A percentile compares a stretch with the other conserved stretches of the same genome.
Conservation (phyloP, 495 filamentous ascomycete genomes). For the Penicillium maclennaniae region DNA sequence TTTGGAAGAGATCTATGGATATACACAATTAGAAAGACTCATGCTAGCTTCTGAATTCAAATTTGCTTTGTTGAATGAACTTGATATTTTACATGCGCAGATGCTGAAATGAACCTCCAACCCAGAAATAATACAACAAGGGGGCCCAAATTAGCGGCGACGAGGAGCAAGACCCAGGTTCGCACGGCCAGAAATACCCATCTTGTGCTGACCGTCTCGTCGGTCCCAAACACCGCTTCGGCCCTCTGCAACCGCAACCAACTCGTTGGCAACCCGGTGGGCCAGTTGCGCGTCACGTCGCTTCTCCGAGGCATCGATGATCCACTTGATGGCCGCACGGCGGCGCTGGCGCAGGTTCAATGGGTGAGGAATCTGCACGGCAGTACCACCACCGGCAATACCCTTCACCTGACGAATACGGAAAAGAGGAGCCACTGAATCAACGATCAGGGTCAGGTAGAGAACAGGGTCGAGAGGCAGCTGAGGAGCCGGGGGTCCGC, state of each 20-base stretch:
- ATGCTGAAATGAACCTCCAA: slow-evolving; percentile 11
- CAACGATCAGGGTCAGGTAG: slow-evolving; percentile 84
- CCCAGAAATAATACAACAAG: slow-evolving; percentile 7
- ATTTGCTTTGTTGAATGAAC: slow-evolving; percentile 4
- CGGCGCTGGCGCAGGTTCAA: slow-evolving; percentile 70
- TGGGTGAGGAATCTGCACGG: slow-evolving; percentile 79
- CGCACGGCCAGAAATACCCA: slow-evolving; percentile 64
- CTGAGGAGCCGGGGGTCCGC: slow-evolving; percentile 65
- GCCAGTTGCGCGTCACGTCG: slow-evolving; percentile 65
- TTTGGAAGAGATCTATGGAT: not conserved
- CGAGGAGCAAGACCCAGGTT: slow-evolving; percentile 52
- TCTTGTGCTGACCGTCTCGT: slow-evolving; percentile 66
- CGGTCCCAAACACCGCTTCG: slow-evolving; percentile 77
- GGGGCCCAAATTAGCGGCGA: slow-evolving; percentile 16
- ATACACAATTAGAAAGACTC: not conserved
- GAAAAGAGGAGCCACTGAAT: slow-evolving; percentile 89
- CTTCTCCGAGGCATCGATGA: slow-evolving; percentile 74
- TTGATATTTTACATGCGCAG: slow-evolving; percentile 13
- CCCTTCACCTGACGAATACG: slow-evolving; percentile 71
- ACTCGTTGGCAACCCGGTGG: slow-evolving; percentile 77
- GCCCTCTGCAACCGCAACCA: slow-evolving; percentile 85
- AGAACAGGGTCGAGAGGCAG: slow-evolving; percentile 73
- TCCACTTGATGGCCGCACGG: slow-evolving; percentile 77
- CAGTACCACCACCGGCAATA: slow-evolving; percentile 77
- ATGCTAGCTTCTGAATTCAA: not conserved